Evolutionary conservation across 2,329 filamentous ascomycete genomes (phyloP), one percentile per base, ranked within the genome.

Genomic region (Fonsecaea pugnacius): DNA sequence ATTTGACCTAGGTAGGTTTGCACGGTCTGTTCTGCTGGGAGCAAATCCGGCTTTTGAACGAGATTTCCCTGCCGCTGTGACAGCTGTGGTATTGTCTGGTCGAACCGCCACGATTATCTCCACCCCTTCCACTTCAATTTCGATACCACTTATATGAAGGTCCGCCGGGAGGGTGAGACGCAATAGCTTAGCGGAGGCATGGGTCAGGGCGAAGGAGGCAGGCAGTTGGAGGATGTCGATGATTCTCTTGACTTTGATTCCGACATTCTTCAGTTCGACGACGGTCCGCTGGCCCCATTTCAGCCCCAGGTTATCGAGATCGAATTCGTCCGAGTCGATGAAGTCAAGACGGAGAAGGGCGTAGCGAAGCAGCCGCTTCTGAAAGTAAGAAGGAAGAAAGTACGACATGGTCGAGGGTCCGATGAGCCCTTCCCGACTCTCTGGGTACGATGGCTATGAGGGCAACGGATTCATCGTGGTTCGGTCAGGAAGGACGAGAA

Each of bases 301-400:
- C 70, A 97, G 86, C 71, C 96, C 92, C 68, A 98, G 80, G 70
- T 92, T 91, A 69, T 95, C 92, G 67, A 95, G 84, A 73, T 97
- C 91, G 70, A 97, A 81, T 12, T 90, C 89, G 74, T 96, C 90
- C 63, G 91, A 90, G 73, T 98, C 95, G 65, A 99, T 86, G 61
- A 97, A 83, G 71, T 96, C 92, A 64, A 96, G 83, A 63, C 89
- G 88, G 27, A 90, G 89, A 48, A 99, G 82, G 56, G 89, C 91
- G 80, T 95, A 96, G 70, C 91, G 89, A 69, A 98, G 85, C 72
- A 98, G 84, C 76, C 90, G 88, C 84, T 95, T 96, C 79, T 93
- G 91, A 82, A 96, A 81, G 71, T 83, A 91, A 71, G 87, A 91
- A 68, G 92, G 88, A 73, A 95, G 85, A 75, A 91, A 87, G 75